Conservation (phyloP, 257 asterid genomes). For the Schizonepeta tenuifolia region DNA sequence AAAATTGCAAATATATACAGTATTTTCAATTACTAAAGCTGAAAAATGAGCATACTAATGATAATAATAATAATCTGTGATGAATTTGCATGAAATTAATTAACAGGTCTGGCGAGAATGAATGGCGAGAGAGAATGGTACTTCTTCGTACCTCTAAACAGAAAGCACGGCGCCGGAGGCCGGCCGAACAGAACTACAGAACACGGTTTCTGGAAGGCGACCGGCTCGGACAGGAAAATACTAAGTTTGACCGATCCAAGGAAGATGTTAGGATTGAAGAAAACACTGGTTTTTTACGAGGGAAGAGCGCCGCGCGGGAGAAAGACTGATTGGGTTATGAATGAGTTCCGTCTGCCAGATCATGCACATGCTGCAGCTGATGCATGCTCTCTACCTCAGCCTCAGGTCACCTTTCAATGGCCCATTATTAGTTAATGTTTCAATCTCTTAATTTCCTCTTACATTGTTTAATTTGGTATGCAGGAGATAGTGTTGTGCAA, state of each 20-base stretch:
- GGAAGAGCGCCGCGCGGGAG: slow-evolving; percentile 90
- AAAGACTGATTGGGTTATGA: slow-evolving; percentile 89
- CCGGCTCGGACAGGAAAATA: slow-evolving; percentile 74
- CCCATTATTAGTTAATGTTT: too few relatives aligned
- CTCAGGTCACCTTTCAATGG: slow-evolving; percentile 1
- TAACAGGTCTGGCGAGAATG: slow-evolving; percentile 65
- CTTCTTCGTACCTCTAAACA: slow-evolving; percentile 70
- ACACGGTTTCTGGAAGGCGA: slow-evolving; percentile 85
- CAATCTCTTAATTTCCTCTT: not conserved
- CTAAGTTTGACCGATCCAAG: slow-evolving; percentile 49
- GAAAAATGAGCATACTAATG: too few relatives aligned
- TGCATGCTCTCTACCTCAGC: slow-evolving; percentile 34
- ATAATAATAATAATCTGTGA: too few relatives aligned
- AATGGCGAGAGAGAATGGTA: slow-evolving; percentile 81
- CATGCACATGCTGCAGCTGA: too few relatives aligned
- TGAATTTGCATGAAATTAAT: too few relatives aligned
- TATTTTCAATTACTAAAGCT: too few relatives aligned
- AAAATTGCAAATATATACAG: too few relatives aligned
- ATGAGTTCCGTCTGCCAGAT: slow-evolving; percentile 74
- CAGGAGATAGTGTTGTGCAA: slow-evolving; percentile 73
- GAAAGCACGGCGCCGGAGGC: slow-evolving; percentile 68
- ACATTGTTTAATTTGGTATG: too few relatives aligned
- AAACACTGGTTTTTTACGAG: slow-evolving; percentile 75
- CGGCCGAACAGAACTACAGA: slow-evolving; percentile 71
- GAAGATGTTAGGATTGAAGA: slow-evolving; percentile 58